phyloP scores from a whole-genome alignment of 805 yeast genomes.

The Pichia kluyveri region DNA sequence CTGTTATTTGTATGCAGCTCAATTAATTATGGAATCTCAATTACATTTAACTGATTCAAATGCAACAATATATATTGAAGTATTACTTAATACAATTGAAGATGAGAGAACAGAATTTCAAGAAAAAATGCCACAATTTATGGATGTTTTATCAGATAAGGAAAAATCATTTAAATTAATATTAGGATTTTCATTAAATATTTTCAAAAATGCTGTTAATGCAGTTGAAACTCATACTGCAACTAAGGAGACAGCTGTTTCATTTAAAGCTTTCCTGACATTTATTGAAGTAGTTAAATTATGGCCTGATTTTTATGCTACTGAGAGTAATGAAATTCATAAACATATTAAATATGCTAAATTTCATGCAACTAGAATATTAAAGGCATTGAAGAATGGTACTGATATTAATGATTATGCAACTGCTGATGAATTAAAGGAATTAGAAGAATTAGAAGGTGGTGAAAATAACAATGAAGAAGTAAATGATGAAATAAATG shows the following conservation, averaged over 20 bases:
- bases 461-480: not conserved
- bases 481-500: no score
- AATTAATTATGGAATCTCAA: conserved; percentile 52
- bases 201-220: conserved; percentile 46
- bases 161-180: conserved; percentile 48
- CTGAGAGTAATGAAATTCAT: conserved; percentile 16
- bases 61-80: conserved; percentile 50
- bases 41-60: conserved; percentile 49
- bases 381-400: conserved; percentile 38
- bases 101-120: conserved; percentile 32
- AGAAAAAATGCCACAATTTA: conserved; percentile 30
- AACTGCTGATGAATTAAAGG: conserved; percentile 29
- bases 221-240: conserved; percentile 37
- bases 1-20: conserved; percentile 66
- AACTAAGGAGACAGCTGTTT: conserved; percentile 38
- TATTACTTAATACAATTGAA: conserved; percentile 67
- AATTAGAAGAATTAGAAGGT: conserved; percentile 10
- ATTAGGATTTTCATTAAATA: conserved; percentile 45
- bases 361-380: conserved; percentile 50
- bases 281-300: conserved; percentile 43
- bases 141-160: conserved; percentile 49
- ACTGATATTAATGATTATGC: conserved; percentile 51
- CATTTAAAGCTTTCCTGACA: conserved; percentile 44
- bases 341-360: conserved; percentile 51
- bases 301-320: conserved; percentile 26